phyloP scores from a whole-genome alignment of 2,329 filamentous ascomycete species.

The Colletotrichum costaricense region DNA sequence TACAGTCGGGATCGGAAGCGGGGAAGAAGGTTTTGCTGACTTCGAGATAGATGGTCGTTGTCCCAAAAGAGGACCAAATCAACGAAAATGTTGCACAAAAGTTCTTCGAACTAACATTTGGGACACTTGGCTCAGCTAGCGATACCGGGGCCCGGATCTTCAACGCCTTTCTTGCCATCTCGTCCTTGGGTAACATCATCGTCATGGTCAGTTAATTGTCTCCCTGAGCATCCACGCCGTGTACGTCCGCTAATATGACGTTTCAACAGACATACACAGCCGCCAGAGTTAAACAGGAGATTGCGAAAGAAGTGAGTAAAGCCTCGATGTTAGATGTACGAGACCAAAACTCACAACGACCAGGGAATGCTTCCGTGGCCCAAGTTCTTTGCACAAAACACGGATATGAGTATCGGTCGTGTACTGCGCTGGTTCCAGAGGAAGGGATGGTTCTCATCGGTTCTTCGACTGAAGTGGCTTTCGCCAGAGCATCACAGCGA shows the following conservation, averaged over 20 bases:
- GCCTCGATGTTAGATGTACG: no score
- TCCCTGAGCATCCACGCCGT: no score
- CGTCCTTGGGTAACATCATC: slow-evolving; percentile 66
- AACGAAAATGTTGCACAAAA: slow-evolving; percentile 42
- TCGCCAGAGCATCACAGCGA: slow-evolving; percentile 49
- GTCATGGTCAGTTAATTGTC: slow-evolving; percentile 49
- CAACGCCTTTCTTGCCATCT: slow-evolving; percentile 63
- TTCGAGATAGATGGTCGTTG: slow-evolving; percentile 54
- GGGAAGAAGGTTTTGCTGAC: slow-evolving; percentile 33
- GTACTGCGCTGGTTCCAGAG: slow-evolving; percentile 45
- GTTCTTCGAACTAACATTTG: slow-evolving; percentile 49
- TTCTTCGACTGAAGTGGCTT: slow-evolving; percentile 44
- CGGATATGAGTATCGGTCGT: slow-evolving; percentile 47
- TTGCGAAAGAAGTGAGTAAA: slow-evolving; percentile 60
- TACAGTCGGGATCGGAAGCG: no score
- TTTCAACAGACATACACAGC: slow-evolving; percentile 59
- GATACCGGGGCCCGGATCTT: slow-evolving; percentile 50
- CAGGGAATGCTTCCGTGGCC: slow-evolving; percentile 62
- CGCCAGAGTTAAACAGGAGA: slow-evolving; percentile 68
- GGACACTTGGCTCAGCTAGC: slow-evolving; percentile 41
- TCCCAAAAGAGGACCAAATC: slow-evolving; percentile 41
- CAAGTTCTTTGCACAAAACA: slow-evolving; percentile 57
- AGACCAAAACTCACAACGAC: neutral
- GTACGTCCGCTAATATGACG: neutral
- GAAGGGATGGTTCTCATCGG: slow-evolving; percentile 43